Percentiles rank a stretch among this genome's conserved stretches.
phyloP scores from a whole-genome alignment of 257 asterid genomes.

The Lycium ferocissimum region DNA sequence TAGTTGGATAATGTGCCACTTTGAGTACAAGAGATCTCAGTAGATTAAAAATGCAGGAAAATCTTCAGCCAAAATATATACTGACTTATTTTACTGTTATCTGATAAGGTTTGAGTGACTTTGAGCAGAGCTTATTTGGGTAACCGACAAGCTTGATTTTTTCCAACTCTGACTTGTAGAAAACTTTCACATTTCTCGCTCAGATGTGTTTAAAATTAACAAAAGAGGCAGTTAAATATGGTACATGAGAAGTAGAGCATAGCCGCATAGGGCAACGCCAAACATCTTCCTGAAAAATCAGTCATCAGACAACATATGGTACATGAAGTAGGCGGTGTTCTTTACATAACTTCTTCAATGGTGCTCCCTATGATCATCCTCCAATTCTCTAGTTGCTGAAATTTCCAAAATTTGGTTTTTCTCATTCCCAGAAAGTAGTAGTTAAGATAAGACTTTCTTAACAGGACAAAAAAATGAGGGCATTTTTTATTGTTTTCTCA shows the following conservation, averaged over 20 bases:
- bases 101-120: not conserved
- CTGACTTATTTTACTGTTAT: not conserved
- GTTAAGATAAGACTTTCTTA: too few species aligned
- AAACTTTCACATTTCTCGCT: not conserved
- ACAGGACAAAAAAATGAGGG: too few species aligned
- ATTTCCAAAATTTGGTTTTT: not conserved
- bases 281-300: not conserved
- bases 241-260: conserved; percentile 15
- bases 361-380: not conserved
- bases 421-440: too few species aligned
- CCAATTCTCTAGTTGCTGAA: not conserved
- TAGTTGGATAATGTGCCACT: not conserved
- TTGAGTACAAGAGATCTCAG: not conserved
- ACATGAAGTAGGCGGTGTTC: not conserved
- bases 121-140: not conserved
- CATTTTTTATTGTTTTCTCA: too few species aligned
- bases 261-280: not conserved
- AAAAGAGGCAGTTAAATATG: not conserved
- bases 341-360: not conserved
- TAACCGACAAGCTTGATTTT: not conserved
- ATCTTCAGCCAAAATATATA: not conserved
- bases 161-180: not conserved
- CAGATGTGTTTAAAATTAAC: not conserved
- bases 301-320: not conserved
- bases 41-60: not conserved